Evolutionary conservation across 2,329 filamentous ascomycete species (phyloP).

Genomic region (Nannizziopsis barbatae): DNA sequence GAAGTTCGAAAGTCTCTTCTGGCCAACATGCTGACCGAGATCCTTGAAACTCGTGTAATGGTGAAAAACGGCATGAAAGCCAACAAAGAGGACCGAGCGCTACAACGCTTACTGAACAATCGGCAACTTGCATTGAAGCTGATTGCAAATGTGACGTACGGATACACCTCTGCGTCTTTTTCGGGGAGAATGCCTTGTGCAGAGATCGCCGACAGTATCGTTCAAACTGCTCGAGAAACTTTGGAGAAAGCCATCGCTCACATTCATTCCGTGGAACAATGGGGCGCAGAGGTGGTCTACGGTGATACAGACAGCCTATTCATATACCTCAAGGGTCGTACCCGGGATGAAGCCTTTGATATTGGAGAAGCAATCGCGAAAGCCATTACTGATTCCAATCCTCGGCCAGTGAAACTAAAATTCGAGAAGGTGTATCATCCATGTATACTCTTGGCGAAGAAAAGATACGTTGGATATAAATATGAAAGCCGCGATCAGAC

Average conservation of each 20-base stretch:
- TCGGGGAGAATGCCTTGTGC: slow-evolving; percentile 96
- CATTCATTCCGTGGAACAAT: slow-evolving; percentile 76
- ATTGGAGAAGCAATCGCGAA: slow-evolving; percentile 88
- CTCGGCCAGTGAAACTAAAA: slow-evolving; percentile 84
- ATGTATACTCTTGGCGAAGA: slow-evolving; percentile 87
- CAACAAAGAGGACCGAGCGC: slow-evolving; percentile 72
- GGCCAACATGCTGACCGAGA: slow-evolving; percentile 93
- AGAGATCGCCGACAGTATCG: slow-evolving; percentile 95
- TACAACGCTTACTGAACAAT: slow-evolving; percentile 85
- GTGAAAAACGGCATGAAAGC: slow-evolving; percentile 94
- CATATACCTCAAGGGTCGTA: slow-evolving; percentile 75
- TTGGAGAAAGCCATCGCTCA: slow-evolving; percentile 85
- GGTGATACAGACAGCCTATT: slow-evolving; percentile 96
- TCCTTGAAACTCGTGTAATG: slow-evolving; percentile 93
- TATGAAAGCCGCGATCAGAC: slow-evolving; percentile 68
- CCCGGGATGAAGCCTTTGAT: slow-evolving; percentile 75
- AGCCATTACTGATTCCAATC: slow-evolving; percentile 79
- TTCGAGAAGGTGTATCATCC: slow-evolving; percentile 98
- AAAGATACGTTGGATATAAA: slow-evolving; percentile 96
- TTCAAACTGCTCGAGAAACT: slow-evolving; percentile 89
- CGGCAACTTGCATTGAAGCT: slow-evolving; percentile 87
- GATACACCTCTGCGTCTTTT: slow-evolving; percentile 93
- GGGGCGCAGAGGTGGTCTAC: slow-evolving; percentile 95
- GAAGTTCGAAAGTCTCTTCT: slow-evolving; percentile 79
- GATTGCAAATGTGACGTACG: slow-evolving; percentile 97